phyloP scores from a whole-genome alignment of 805 yeast genomes.

The Isabelozyma heimii region DNA sequence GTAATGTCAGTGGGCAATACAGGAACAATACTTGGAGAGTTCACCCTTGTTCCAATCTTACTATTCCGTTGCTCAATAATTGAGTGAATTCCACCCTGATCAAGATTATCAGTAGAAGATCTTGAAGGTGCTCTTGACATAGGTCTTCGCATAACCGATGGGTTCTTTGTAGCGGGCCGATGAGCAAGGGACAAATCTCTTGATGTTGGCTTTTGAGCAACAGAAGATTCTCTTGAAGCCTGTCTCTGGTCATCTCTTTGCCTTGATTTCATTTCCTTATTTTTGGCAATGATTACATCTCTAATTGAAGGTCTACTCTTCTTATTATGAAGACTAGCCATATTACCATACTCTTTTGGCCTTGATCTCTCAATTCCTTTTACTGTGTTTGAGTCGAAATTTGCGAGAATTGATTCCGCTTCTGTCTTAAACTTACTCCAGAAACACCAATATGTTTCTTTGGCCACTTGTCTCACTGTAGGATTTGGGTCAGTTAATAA shows the following conservation, averaged over 20 bases:
- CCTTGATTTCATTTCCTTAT: constrained; percentile 32
- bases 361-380: constrained; percentile 63
- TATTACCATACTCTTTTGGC: constrained; percentile 33
- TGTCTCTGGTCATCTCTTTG: constrained; percentile 4
- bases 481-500: constrained; percentile 81
- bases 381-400: constrained; percentile 44
- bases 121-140: constrained; percentile 15
- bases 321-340: constrained; percentile 3
- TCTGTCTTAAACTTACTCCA: constrained; percentile 51
- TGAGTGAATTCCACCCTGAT: not conserved
- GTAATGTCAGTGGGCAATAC: constrained; percentile 7
- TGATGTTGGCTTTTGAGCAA: constrained; percentile 20
- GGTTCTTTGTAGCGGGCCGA: too few species aligned
- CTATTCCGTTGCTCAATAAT: too few species aligned
- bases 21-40: not conserved
- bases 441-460: constrained; percentile 72
- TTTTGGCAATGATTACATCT: constrained; percentile 45
- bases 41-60: not conserved
- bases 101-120: constrained; percentile 17
- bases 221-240: not conserved
- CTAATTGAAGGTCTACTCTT: constrained; percentile 45
- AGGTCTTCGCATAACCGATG: constrained; percentile 16
- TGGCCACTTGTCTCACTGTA: constrained; percentile 70
- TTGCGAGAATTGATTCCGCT: constrained; percentile 41
- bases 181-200: constrained; percentile 3